A percentile compares a stretch with the other conserved stretches of the same genome.
Conservation (phyloP, 441 rosid genomes). For the Gossypium lobatum region DNA sequence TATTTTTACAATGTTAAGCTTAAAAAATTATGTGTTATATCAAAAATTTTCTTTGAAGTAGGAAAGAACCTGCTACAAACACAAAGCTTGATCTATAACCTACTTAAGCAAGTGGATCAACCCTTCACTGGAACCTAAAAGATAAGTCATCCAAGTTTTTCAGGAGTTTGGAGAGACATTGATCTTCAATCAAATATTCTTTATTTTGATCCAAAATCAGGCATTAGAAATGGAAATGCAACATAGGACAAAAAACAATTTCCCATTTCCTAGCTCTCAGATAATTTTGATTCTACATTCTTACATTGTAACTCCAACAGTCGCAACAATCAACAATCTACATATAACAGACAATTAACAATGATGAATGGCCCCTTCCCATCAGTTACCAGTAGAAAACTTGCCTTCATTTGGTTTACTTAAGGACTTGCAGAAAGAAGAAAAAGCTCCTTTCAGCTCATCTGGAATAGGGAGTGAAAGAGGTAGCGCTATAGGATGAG, state of each 20-base stretch:
- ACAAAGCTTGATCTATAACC: no score
- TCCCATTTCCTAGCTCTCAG: conserved; percentile 3
- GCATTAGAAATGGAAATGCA: neutral
- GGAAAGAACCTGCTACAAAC: no score
- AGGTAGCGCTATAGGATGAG: conserved; percentile 44
- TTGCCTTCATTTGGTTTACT: conserved; percentile 33
- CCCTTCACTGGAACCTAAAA: neutral
- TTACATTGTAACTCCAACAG: neutral
- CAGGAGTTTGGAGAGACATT: no score
- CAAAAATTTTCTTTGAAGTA: no score
- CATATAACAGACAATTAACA: conserved; percentile 3
- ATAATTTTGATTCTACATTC: conserved; percentile 14
- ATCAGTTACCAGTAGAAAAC: conserved; percentile 29
- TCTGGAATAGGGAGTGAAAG: conserved; percentile 54
- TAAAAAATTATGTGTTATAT: no score
- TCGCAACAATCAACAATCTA: conserved; percentile 7
- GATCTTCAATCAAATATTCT: neutral
- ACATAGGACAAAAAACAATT: neutral
- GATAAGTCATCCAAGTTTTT: neutral
- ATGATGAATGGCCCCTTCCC: neutral
- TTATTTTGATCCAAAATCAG: neutral
- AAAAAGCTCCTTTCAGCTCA: conserved; percentile 62
- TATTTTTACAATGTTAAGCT: no score
- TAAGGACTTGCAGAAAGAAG: conserved; percentile 59
- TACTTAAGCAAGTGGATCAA: neutral